phyloP scores from a whole-genome alignment of 2,329 filamentous ascomycete species.

The Rhynchosporium secalis region DNA sequence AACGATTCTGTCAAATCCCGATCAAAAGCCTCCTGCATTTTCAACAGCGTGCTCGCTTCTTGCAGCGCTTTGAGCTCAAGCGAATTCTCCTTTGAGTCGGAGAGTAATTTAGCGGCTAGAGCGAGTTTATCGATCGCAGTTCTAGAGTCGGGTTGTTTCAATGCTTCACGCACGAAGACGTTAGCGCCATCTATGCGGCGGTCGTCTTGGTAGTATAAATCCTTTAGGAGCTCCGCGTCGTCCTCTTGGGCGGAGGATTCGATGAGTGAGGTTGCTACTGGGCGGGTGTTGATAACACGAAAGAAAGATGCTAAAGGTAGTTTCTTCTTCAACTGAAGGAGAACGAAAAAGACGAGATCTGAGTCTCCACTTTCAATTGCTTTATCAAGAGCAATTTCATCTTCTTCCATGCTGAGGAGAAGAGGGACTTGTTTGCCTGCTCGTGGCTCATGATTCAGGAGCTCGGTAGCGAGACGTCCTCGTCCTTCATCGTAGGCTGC shows the following conservation, averaged over 20 bases:
- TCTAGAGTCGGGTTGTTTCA: slow-evolving; percentile 68
- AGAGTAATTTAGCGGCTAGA: slow-evolving; percentile 78
- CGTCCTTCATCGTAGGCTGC: slow-evolving; percentile 94
- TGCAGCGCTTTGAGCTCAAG: slow-evolving; percentile 75
- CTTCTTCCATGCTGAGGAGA: slow-evolving; percentile 91
- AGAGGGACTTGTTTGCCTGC: slow-evolving; percentile 96
- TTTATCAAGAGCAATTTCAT: slow-evolving; percentile 92
- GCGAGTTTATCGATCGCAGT: slow-evolving; percentile 82
- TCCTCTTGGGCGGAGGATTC: slow-evolving; percentile 78
- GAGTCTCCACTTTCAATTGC: slow-evolving; percentile 95
- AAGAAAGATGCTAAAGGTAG: slow-evolving; percentile 90
- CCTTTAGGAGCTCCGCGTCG: slow-evolving; percentile 82
- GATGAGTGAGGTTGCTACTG: slow-evolving; percentile 83
- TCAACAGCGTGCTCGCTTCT: slow-evolving; percentile 76
- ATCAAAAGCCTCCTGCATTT: slow-evolving; percentile 85
- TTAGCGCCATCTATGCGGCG: slow-evolving; percentile 84
- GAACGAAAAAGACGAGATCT: slow-evolving; percentile 86
- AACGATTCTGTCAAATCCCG: slow-evolving; percentile 78
- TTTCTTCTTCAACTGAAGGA: slow-evolving; percentile 86
- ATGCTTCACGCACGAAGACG: slow-evolving; percentile 81
- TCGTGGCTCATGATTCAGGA: slow-evolving; percentile 90
- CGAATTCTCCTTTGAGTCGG: slow-evolving; percentile 77
- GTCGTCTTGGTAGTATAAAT: slow-evolving; percentile 97
- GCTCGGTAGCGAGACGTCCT: slow-evolving; percentile 80
- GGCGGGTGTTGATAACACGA: slow-evolving; percentile 81